Base-by-base conservation (phyloP, 805 yeast species). In the Danielozyma ontarioensis region DNA sequence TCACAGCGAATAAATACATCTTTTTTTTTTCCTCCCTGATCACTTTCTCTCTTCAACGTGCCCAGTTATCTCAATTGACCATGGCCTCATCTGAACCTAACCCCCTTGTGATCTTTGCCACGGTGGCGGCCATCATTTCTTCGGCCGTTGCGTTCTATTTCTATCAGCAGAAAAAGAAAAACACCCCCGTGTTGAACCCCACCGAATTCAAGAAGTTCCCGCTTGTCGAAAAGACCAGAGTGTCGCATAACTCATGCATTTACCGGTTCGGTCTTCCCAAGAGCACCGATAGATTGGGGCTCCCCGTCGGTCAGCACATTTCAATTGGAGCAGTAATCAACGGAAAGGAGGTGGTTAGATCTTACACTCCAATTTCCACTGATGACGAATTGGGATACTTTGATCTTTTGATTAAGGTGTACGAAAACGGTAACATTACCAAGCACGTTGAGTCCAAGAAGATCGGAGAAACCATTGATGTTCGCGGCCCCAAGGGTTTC, bases 241-340 rank as follows among this genome's bases (percentile, higher is more conserved):
- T 90, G 16, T 72, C 83, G 26, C 90, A 84, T 57, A 87, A 89
- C 61, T 74, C 95, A 17, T 84, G 89, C 28, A 62, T 87, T 38
- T 85, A 86, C 64, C 76, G 89, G 53, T 87, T 90, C 53, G 85
- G 81, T 10, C 73, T 90, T 46, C 96, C 96, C 33, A 70, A 74
- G 42, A 70, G 80, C 24, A 70, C 76, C 33, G 88, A 84, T 54
- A 68, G 78, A 29, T 72, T 90, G 41, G 96, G 96, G 7, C 72
- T 90, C 44, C 96, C 96, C 36, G 81, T 86, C 51, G 97, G 97
- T 34, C 97, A 90, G 65, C 97, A 90, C 57, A 81, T 90, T 53
- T 75, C 87, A 28, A 78, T 89, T 48, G 76, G 76, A 14, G 90
- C 94, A 13, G 66, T 59, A 27, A 80, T 88, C 49, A 74, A 78